Evolutionary conservation across 805 yeast genomes (phyloP).

Genomic region (Ogataea neopini): DNA sequence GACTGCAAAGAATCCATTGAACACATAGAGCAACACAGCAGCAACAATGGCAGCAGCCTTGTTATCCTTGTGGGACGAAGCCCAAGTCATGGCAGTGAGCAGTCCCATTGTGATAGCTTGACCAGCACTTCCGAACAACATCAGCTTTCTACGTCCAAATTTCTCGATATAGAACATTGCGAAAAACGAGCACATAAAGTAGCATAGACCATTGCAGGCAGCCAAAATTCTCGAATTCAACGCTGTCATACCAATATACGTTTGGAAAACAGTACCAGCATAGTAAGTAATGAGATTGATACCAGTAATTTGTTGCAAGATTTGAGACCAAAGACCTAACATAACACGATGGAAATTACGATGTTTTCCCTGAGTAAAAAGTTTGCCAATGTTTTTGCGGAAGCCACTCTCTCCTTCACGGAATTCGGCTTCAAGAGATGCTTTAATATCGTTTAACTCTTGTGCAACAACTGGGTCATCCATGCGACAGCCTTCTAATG

Average conservation of each 20-base stretch:
- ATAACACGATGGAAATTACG: slow-evolving; percentile 50
- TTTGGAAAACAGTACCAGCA: slow-evolving; percentile 55
- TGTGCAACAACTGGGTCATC: slow-evolving; percentile 15
- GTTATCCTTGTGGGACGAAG: slow-evolving; percentile 26
- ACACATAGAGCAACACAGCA: slow-evolving; percentile 49
- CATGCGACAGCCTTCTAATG: slow-evolving; percentile 37
- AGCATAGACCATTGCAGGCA: slow-evolving; percentile 23
- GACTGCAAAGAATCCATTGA: slow-evolving; percentile 49
- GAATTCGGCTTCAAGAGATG: slow-evolving; percentile 24
- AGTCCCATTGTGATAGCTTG: slow-evolving; percentile 47
- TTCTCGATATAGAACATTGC: slow-evolving; percentile 48
- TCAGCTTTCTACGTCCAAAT: slow-evolving; percentile 41
- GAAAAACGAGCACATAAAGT: slow-evolving; percentile 37
- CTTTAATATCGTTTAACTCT: slow-evolving; percentile 24
- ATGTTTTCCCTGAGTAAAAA: slow-evolving; percentile 43
- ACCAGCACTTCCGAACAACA: slow-evolving; percentile 39
- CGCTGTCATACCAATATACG: slow-evolving; percentile 46
- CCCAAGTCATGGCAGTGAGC: slow-evolving; percentile 41
- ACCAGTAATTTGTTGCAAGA: slow-evolving; percentile 53
- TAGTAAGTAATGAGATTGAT: slow-evolving; percentile 60
- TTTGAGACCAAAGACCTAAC: slow-evolving; percentile 45
- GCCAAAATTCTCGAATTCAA: slow-evolving; percentile 41
- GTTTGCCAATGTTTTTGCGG: slow-evolving; percentile 22
- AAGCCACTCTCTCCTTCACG: slow-evolving; percentile 27
- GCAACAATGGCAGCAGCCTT: slow-evolving; percentile 43